Evolutionary conservation across 2,329 filamentous ascomycete species (phyloP).

Genomic region (Aspergillus ruber): DNA sequence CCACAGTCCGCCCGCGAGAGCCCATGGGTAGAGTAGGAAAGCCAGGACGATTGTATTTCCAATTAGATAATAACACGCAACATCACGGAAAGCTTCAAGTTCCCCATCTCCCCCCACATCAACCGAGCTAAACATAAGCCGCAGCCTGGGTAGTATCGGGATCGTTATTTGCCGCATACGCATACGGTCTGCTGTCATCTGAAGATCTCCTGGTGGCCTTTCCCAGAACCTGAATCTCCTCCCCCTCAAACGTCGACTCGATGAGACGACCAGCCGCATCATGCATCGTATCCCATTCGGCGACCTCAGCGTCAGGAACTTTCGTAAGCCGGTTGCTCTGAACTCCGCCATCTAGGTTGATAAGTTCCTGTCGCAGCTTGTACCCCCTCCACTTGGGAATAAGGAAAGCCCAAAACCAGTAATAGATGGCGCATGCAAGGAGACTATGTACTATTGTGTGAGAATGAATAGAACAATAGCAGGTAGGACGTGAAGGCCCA

Average conservation of each 20-base stretch:
- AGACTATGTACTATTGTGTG: conserved; percentile 33
- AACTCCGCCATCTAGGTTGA: conserved; percentile 46
- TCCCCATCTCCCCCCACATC: no score
- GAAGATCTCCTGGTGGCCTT: no score
- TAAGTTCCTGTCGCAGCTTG: conserved; percentile 49
- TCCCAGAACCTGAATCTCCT: neutral
- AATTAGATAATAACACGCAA: no score
- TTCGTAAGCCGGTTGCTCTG: conserved; percentile 48
- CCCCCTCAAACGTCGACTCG: neutral
- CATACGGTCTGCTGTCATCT: no score
- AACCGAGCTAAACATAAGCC: no score
- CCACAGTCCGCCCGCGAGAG: no score
- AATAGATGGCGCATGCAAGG: conserved; percentile 51
- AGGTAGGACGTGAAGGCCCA: no score
- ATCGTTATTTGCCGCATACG: no score
- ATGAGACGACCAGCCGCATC: conserved; percentile 38
- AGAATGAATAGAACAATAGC: neutral
- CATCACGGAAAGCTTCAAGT: no score
- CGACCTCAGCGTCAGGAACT: conserved; percentile 47
- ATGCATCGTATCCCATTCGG: conserved; percentile 54
- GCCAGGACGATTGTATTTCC: no score
- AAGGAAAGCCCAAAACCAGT: conserved; percentile 52
- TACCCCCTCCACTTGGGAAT: conserved; percentile 52
- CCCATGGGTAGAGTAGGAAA: no score
- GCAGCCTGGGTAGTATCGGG: no score